Percentiles rank a stretch among this genome's conserved stretches.
phyloP scores from a whole-genome alignment of 305 asterid genomes.

The Caryopteris hybrid region DNA sequence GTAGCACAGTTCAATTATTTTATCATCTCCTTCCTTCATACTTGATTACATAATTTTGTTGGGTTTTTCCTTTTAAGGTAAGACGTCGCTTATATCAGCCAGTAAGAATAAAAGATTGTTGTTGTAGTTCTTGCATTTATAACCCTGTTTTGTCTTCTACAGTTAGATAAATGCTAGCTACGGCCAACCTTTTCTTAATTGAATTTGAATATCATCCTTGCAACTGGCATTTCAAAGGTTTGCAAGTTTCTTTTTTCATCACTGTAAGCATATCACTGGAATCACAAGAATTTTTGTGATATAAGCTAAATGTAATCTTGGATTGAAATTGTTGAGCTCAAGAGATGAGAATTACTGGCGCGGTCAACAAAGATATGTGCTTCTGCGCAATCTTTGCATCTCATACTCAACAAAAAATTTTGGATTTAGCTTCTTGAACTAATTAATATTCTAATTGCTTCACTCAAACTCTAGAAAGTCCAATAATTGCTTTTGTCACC shows the following conservation, averaged over 20 bases:
- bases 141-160: background rate
- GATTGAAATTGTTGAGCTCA: background rate
- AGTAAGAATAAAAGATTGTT: background rate
- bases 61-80: background rate
- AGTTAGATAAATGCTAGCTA: background rate
- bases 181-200: background rate
- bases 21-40: background rate
- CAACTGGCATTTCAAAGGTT: background rate
- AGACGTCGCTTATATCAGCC: background rate
- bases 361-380: background rate
- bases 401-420: background rate
- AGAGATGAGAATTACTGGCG: background rate
- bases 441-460: background rate
- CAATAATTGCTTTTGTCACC: too few species aligned
- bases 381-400: background rate
- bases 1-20: background rate
- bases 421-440: too few species aligned
- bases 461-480: background rate
- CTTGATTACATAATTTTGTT: background rate
- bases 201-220: background rate
- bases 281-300: background rate
- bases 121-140: background rate
- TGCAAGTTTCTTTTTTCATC: background rate
- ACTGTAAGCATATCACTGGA: background rate
- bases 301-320: too few species aligned